A percentile compares a stretch with the other conserved stretches of the same genome.
Conservation (phyloP, 768 basidiomycete genomes). For the Russula abietina region DNA sequence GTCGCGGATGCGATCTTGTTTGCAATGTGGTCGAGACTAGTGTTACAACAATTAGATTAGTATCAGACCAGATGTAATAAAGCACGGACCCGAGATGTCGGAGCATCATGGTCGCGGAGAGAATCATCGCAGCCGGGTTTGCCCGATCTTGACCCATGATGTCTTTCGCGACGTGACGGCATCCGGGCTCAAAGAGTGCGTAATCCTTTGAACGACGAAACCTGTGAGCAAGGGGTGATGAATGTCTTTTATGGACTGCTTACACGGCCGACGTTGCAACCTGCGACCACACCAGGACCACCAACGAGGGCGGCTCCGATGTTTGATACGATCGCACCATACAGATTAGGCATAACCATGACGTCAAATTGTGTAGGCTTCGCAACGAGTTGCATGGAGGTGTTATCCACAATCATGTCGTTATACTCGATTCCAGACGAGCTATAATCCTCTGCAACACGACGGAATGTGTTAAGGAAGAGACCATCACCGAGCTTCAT, state of each 20-base stretch:
- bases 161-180: conserved; percentile 90
- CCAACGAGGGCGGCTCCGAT: conserved; percentile 98
- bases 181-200: conserved; percentile 97
- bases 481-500: conserved; percentile 99
- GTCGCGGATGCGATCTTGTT: conserved; percentile 90
- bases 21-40: conserved; percentile 86
- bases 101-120: conserved; percentile 97
- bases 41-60: neutral
- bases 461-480: conserved; percentile 97
- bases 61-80: conserved; percentile 16
- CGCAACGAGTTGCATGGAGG: conserved; percentile 99
- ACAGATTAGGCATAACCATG: conserved; percentile 98
- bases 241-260: conserved; percentile 27
- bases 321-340: conserved; percentile 96
- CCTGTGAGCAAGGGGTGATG: neutral
- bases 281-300: conserved; percentile 96
- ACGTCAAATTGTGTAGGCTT: conserved; percentile 96
- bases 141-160: conserved; percentile 96
- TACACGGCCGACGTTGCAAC: conserved; percentile 94
- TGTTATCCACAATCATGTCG: conserved; percentile 99
- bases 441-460: conserved; percentile 94
- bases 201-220: conserved; percentile 57
- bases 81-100: conserved; percentile 80
- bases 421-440: conserved; percentile 86
- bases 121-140: conserved; percentile 96